Percentiles rank a stretch among this genome's conserved stretches.
Conservation (phyloP, 768 basidiomycete species). For the Trametes sanguinea region DNA sequence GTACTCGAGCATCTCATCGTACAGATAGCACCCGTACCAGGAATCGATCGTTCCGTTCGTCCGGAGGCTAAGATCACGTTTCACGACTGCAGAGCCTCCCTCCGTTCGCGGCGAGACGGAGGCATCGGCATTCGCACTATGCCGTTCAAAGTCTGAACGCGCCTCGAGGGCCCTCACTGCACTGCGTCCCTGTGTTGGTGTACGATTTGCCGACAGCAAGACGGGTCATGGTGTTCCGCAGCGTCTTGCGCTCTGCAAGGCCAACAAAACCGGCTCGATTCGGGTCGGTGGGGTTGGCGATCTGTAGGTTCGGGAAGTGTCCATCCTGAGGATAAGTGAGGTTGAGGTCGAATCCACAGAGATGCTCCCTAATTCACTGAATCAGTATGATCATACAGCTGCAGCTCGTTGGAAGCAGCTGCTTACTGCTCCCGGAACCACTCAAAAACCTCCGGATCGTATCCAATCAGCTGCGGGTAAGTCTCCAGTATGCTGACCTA, state of each 20-base stretch:
- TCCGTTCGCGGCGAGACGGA: neutral
- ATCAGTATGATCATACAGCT: neutral
- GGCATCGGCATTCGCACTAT: neutral
- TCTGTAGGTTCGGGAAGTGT: conserved; percentile 43
- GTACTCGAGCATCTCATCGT: conserved; percentile 68
- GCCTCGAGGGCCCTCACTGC: neutral
- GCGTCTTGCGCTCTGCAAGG: conserved; percentile 7
- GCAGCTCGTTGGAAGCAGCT: neutral
- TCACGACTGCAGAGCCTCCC: neutral
- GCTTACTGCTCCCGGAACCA: conserved; percentile 72
- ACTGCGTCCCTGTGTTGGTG: neutral
- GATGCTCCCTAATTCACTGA: conserved; percentile 43
- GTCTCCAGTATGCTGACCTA: conserved; percentile 65
- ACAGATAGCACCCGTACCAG: conserved; percentile 51
- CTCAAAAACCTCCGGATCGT: conserved; percentile 63
- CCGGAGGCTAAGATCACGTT: conserved; percentile 48
- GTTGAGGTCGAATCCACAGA: conserved; percentile 68
- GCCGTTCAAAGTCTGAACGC: neutral
- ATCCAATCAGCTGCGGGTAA: conserved; percentile 75
- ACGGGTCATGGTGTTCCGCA: conserved; percentile 16
- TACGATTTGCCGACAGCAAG: conserved; percentile 18
- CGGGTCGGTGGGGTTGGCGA: conserved; percentile 10
- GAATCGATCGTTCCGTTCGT: conserved; percentile 51
- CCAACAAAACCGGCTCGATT: conserved; percentile 15
- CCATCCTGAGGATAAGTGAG: conserved; percentile 68